Conservation (phyloP, 73 alveolate species). For the Uronychia setigera region DNA sequence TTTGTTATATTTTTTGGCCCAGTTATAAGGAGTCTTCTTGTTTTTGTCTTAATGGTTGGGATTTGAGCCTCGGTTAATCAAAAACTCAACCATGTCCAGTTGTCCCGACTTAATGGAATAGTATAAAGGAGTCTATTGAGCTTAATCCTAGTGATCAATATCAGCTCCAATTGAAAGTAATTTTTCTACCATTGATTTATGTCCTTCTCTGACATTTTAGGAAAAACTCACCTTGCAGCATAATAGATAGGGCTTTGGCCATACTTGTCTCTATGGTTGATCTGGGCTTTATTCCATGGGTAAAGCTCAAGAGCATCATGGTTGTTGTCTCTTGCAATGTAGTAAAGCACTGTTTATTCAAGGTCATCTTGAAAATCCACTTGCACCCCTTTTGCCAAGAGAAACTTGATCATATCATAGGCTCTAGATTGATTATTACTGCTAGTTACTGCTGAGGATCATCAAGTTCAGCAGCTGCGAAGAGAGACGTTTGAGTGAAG, state of each 20-base stretch:
- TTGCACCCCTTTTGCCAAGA: not conserved
- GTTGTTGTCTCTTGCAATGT: conserved; percentile 58
- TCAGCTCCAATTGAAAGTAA: conserved; percentile 27
- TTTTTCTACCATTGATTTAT: conserved; percentile 11
- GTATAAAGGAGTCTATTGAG: conserved; percentile 37
- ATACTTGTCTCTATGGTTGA: conserved; percentile 59
- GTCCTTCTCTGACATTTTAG: conserved; percentile 31
- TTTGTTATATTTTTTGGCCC: conserved; percentile 4
- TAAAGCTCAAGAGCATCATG: conserved; percentile 18
- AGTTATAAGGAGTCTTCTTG: not conserved
- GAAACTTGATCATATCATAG: not conserved
- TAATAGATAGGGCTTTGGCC: conserved; percentile 70
- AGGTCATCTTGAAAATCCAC: conserved; percentile 18
- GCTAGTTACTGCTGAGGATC: not conserved
- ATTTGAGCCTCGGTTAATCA: not conserved
- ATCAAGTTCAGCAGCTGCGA: not conserved
- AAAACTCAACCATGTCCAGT: conserved; percentile 32
- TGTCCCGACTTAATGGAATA: conserved; percentile 55
- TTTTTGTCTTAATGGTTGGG: conserved; percentile 3
- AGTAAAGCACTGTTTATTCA: conserved; percentile 46
- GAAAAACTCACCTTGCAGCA: conserved; percentile 39
- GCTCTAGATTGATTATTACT: not conserved
- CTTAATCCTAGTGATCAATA: conserved; percentile 26
- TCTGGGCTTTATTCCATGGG: conserved; percentile 31
- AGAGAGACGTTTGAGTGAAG: not conserved